Percentiles rank a stretch among this genome's conserved stretches.
phyloP scores from a whole-genome alignment of 805 yeast species.

The Dipodascopsis tothii region DNA sequence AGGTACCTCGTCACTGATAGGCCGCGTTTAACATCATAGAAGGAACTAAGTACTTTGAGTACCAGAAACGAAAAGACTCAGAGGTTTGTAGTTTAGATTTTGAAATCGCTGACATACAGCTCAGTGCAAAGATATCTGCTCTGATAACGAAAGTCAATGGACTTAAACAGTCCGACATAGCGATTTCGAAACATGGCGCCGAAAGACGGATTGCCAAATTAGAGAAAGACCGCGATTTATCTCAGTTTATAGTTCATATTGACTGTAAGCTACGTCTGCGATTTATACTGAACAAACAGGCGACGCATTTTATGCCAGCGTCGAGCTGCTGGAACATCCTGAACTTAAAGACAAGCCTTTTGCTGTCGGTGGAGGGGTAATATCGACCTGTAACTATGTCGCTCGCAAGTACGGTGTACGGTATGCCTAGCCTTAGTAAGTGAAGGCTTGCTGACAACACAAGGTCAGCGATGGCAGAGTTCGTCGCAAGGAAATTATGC shows the following conservation, averaged over 20 bases:
- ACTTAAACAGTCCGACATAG: not conserved
- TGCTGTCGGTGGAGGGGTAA: constrained; percentile 64
- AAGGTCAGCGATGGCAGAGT: constrained; percentile 84
- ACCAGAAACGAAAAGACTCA: constrained; percentile 20
- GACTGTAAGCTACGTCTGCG: constrained; percentile 18
- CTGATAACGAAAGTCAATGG: not conserved
- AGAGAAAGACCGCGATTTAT: constrained; percentile 18
- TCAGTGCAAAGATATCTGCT: not conserved
- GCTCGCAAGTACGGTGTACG: constrained; percentile 70
- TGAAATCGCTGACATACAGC: not conserved
- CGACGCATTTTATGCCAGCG: constrained; percentile 91
- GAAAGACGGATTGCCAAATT: constrained; percentile 5
- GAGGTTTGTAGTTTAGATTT: constrained; percentile 4
- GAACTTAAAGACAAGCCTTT: constrained; percentile 54
- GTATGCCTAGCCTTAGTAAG: constrained; percentile 1
- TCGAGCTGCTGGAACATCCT: constrained; percentile 57
- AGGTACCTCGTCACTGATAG: constrained; percentile 2
- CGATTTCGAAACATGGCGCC: not conserved
- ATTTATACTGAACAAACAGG: constrained; percentile 4
- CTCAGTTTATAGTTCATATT: constrained; percentile 25
- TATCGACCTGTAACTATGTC: constrained; percentile 61
- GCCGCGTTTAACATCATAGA: constrained; percentile 1
- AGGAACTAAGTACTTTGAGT: constrained; percentile 24
- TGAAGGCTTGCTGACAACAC: too few relatives aligned
- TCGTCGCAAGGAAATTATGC: constrained; percentile 55